Conservation (phyloP, 495 filamentous ascomycete species). For the Thozetella sp. region DNA sequence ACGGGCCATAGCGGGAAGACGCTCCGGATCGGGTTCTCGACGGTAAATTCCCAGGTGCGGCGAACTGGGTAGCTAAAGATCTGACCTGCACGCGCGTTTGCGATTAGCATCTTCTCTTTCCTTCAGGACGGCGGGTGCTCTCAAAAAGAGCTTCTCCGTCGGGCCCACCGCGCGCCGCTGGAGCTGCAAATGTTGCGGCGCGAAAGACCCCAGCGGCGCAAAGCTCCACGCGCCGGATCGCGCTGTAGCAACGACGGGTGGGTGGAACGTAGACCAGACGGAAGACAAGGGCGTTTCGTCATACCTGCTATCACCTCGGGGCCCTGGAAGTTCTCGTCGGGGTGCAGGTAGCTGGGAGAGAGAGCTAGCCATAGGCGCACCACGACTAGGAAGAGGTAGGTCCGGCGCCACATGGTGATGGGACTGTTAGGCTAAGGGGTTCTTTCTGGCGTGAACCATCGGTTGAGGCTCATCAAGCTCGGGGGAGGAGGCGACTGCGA, state of each 20-base stretch:
- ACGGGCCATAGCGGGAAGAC: constrained; percentile 94
- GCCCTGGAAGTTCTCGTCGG: constrained; percentile 98
- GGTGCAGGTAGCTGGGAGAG: constrained; percentile 94
- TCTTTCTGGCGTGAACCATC: constrained; percentile 7
- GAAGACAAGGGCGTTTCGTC: constrained; percentile 17
- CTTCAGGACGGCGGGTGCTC: not conserved
- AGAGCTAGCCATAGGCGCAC: constrained; percentile 94
- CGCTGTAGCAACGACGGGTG: too few species aligned
- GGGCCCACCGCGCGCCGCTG: not conserved
- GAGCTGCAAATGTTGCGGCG: too few species aligned
- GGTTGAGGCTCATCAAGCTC: constrained; percentile 5
- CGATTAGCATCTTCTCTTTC: not conserved
- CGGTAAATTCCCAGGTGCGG: constrained; percentile 94
- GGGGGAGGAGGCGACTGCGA: not conserved
- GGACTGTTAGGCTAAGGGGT: constrained; percentile 7
- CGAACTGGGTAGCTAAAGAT: constrained; percentile 87
- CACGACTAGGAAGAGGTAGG: constrained; percentile 80
- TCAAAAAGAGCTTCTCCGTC: not conserved
- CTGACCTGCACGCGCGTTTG: constrained; percentile 60
- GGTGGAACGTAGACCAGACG: not conserved
- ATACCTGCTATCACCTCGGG: constrained; percentile 95
- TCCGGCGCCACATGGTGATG: constrained; percentile 82
- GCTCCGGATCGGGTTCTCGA: constrained; percentile 82
- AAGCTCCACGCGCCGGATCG: too few species aligned
- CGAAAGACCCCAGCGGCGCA: too few species aligned